Evolutionary conservation across 2,329 filamentous ascomycete species (phyloP).

Genomic region (Colletotrichum lentis): DNA sequence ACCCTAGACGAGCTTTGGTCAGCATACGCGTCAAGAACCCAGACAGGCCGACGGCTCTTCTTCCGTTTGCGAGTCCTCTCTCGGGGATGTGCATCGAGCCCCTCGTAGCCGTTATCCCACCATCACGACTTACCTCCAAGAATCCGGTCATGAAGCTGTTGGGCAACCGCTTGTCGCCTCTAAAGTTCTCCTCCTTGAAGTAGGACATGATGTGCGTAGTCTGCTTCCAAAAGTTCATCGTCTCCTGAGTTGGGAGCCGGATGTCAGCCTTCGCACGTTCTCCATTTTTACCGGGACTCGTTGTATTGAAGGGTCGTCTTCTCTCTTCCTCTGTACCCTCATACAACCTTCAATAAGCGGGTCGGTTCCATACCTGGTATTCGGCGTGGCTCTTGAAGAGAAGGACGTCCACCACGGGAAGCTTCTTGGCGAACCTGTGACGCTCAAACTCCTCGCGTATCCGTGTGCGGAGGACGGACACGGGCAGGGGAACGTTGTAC

Average conservation of each 20-base stretch:
- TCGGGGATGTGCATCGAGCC: background rate
- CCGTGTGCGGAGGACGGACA: slow-evolving; percentile 88
- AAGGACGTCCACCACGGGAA: slow-evolving; percentile 87
- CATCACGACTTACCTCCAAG: slow-evolving; percentile 75
- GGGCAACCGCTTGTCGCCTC: slow-evolving; percentile 81
- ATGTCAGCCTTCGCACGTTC: background rate
- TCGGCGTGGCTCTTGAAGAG: slow-evolving; percentile 91
- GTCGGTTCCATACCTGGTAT: slow-evolving; percentile 75
- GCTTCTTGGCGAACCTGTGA: slow-evolving; percentile 90
- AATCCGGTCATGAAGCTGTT: slow-evolving; percentile 93
- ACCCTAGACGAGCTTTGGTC: slow-evolving; percentile 26
- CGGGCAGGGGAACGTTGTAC: slow-evolving; percentile 91
- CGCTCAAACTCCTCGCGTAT: slow-evolving; percentile 97
- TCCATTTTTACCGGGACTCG: background rate
- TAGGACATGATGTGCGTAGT: slow-evolving; percentile 95
- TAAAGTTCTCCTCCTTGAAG: slow-evolving; percentile 83
- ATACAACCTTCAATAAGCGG: slow-evolving; percentile 23
- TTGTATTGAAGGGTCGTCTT: background rate
- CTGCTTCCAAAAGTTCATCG: slow-evolving; percentile 99
- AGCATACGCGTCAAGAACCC: slow-evolving; percentile 1
- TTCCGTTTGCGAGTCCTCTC: no score
- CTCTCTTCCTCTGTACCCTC: background rate
- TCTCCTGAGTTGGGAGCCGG: slow-evolving; percentile 70
- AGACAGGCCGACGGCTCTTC: background rate
- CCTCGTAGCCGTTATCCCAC: background rate